phyloP scores from a whole-genome alignment of 768 basidiomycete species.

The Crucibulum laeve region DNA sequence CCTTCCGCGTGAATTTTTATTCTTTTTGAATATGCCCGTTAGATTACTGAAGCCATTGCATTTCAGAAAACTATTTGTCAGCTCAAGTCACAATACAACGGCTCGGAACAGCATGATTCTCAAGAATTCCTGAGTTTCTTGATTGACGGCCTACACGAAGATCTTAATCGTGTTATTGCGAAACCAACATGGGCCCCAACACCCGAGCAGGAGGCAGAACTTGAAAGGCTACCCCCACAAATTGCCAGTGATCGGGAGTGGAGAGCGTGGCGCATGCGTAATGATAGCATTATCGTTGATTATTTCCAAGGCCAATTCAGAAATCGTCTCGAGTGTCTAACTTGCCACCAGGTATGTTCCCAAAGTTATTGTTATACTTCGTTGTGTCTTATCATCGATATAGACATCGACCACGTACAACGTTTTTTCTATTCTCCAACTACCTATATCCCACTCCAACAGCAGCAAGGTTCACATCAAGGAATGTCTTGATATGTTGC shows the following conservation, averaged over 20 bases:
- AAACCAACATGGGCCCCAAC: constrained; percentile 63
- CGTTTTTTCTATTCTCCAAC: constrained; percentile 89
- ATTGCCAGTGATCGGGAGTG: constrained; percentile 92
- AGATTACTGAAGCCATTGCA: not conserved
- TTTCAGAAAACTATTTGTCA: constrained; percentile 37
- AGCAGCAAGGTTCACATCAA: constrained; percentile 65
- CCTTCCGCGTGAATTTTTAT: constrained; percentile 66
- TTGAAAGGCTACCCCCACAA: constrained; percentile 83
- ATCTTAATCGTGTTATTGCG: constrained; percentile 77
- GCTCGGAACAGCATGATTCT: constrained; percentile 92
- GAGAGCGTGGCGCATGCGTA: constrained; percentile 82
- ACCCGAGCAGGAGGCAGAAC: constrained; percentile 79
- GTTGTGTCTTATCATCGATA: not conserved
- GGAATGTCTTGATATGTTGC: constrained; percentile 85
- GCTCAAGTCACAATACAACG: constrained; percentile 71
- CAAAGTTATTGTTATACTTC: constrained; percentile 1
- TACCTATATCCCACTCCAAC: constrained; percentile 76
- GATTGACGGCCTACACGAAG: constrained; percentile 88
- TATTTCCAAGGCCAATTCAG: constrained; percentile 98
- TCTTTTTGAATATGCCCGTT: not conserved
- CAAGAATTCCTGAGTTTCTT: constrained; percentile 96
- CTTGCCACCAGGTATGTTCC: constrained; percentile 72
- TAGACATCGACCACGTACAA: constrained; percentile 98
- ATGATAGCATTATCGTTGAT: constrained; percentile 93
- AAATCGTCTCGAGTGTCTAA: constrained; percentile 84